A percentile compares a stretch with the other conserved stretches of the same genome.
These are phyloP conservation scores for Trichoderma pleuroti DNA, from an alignment of 2,329 filamentous ascomycete genomes.

Conservation along the genomic window DNA sequence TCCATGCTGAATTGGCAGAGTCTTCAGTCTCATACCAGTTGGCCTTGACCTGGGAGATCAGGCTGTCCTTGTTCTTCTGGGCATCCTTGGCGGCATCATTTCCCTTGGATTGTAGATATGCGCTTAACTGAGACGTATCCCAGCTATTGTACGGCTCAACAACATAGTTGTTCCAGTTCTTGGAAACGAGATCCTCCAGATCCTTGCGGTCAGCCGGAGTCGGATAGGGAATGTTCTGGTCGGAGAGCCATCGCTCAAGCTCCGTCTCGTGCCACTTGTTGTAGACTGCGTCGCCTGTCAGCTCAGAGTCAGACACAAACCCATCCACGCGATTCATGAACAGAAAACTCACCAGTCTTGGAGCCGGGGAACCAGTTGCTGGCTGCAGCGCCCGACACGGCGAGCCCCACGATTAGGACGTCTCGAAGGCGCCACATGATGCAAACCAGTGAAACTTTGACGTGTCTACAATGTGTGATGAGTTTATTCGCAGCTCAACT, in stretches of 20 bases:
- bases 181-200: conserved; percentile 83
- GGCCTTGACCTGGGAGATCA: conserved; percentile 65
- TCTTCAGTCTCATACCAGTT: conserved; percentile 79
- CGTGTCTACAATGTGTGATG: not conserved
- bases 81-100: conserved; percentile 64
- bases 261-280: conserved; percentile 99
- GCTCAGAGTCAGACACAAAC: not conserved
- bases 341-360: conserved; percentile 68
- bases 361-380: conserved; percentile 75
- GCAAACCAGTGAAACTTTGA: not conserved
- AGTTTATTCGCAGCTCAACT: not conserved
- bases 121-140: conserved; percentile 65
- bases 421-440: conserved; percentile 76
- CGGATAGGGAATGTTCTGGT: conserved; percentile 89
- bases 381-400: conserved; percentile 65
- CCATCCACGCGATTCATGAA: not conserved
- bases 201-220: conserved; percentile 87
- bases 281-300: conserved; percentile 61
- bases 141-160: conserved; percentile 72
- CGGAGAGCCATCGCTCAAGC: conserved; percentile 92
- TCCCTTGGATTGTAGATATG: conserved; percentile 69
- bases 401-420: conserved; percentile 67
- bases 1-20: conserved; percentile 67
- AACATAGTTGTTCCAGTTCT: conserved; percentile 81
- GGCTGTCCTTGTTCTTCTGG: conserved; percentile 63